Evolutionary conservation across 176 grass and related monocot species (phyloP).

Genomic region (Alloteropsis semialata): DNA sequence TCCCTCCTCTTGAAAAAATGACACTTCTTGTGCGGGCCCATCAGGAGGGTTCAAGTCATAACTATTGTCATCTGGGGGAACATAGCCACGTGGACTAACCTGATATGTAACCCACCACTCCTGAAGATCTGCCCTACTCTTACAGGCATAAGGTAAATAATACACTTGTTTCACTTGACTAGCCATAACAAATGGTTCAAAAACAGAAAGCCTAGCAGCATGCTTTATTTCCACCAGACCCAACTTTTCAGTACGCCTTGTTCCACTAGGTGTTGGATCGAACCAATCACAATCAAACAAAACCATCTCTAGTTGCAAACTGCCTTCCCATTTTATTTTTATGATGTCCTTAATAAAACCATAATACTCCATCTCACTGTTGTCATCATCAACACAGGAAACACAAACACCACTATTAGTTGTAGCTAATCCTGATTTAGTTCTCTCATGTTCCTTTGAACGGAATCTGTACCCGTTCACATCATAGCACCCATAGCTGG

Average conservation of each 20-base stretch:
- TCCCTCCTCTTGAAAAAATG: slow-evolving; percentile 11
- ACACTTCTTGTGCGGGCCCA: not conserved
- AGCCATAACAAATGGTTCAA: slow-evolving; percentile 1
- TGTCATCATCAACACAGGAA: not conserved
- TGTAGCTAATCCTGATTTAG: not conserved
- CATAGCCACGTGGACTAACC: not conserved
- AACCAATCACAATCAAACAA: not conserved
- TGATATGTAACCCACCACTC: too few species aligned
- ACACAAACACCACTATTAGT: not conserved
- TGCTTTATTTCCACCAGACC: not conserved
- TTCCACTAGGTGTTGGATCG: not conserved
- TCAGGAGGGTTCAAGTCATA: not conserved
- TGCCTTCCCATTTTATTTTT: not conserved
- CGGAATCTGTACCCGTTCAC: not conserved
- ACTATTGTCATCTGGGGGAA: not conserved
- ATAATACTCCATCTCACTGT: not conserved
- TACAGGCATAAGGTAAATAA: not conserved
- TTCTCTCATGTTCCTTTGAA: not conserved
- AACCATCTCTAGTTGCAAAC: not conserved
- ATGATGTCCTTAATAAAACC: too few species aligned
- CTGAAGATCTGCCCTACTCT: not conserved
- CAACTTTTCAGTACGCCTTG: too few species aligned
- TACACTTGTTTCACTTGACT: not conserved
- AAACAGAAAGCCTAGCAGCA: not conserved
- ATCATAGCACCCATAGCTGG: not conserved